Percentiles rank a stretch among this genome's conserved stretches.
Evolutionary conservation across 805 yeast species (phyloP).

Genomic region (Debaryomyces tyrocola): DNA sequence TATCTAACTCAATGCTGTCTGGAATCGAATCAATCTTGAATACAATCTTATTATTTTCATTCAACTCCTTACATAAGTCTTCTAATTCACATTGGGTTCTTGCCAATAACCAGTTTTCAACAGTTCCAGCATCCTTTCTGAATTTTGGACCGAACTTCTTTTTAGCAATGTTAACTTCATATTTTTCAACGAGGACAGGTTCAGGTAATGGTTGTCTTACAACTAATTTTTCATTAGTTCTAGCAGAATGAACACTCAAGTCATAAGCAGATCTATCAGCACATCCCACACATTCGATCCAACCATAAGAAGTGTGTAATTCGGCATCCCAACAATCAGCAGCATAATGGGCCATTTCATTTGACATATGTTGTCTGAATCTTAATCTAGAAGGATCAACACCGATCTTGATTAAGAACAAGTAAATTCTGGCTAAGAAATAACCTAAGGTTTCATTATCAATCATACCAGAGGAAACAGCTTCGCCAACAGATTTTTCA

Average conservation of each 20-base stretch:
- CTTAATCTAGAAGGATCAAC: slow-evolving; percentile 80
- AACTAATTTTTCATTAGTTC: slow-evolving; percentile 91
- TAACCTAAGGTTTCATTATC: slow-evolving; percentile 97
- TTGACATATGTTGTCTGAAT: slow-evolving; percentile 97
- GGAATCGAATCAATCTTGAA: slow-evolving; percentile 67
- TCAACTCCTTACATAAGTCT: slow-evolving; percentile 68
- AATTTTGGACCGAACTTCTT: slow-evolving; percentile 97
- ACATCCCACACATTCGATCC: slow-evolving; percentile 99
- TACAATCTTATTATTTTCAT: slow-evolving; percentile 58
- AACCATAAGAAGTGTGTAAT: slow-evolving; percentile 91
- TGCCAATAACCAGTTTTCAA: slow-evolving; percentile 72
- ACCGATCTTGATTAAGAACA: slow-evolving; percentile 85
- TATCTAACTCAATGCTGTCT: slow-evolving; percentile 68
- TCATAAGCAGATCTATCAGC: slow-evolving; percentile 99
- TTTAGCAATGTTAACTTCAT: slow-evolving; percentile 85
- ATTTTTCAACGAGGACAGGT: slow-evolving; percentile 80
- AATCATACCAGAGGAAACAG: slow-evolving; percentile 82
- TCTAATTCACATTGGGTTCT: slow-evolving; percentile 87
- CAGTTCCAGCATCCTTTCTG: slow-evolving; percentile 94
- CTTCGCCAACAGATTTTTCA: slow-evolving; percentile 79
- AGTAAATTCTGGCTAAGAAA: slow-evolving; percentile 90
- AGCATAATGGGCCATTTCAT: slow-evolving; percentile 99
- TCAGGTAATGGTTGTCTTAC: slow-evolving; percentile 87
- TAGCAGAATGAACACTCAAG: slow-evolving; percentile 90
- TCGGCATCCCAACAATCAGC: slow-evolving; percentile 99